Conservation (phyloP, 108 stramenopile genomes). For the Cyclotella distinguenda region DNA sequence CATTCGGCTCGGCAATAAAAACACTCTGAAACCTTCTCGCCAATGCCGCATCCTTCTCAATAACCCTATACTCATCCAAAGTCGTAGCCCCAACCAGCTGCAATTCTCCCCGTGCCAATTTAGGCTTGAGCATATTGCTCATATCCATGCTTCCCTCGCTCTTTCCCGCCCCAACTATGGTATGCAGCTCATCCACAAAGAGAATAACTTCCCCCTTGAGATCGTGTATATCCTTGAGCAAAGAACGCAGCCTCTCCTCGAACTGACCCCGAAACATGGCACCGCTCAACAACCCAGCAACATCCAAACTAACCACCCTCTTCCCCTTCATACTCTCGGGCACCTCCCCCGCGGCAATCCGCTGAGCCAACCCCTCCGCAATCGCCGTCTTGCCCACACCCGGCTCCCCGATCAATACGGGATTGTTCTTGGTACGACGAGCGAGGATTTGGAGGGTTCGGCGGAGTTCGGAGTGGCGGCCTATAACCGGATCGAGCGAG, state of each 20-base stretch:
- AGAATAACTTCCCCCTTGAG: conserved; percentile 82
- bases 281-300: conserved; percentile 85
- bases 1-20: conserved; percentile 84
- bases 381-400: conserved; percentile 67
- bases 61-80: conserved; percentile 90
- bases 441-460: conserved; percentile 87
- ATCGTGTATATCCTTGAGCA: conserved; percentile 86
- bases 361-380: conserved; percentile 80
- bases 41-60: conserved; percentile 95
- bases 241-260: conserved; percentile 92
- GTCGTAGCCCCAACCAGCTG: conserved; percentile 96
- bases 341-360: conserved; percentile 69
- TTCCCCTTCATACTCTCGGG: conserved; percentile 79
- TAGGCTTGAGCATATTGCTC: conserved; percentile 93
- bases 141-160: conserved; percentile 79
- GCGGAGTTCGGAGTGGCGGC: conserved; percentile 94
- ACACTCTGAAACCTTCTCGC: conserved; percentile 96
- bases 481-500: conserved; percentile 97
- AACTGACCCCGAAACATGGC: conserved; percentile 96
- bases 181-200: conserved; percentile 97
- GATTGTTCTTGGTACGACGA: conserved; percentile 81
- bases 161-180: conserved; percentile 88
- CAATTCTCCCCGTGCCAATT: conserved; percentile 93
- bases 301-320: conserved; percentile 83
- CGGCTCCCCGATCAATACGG: conserved; percentile 91